These are phyloP conservation scores for Candida sithepensis DNA, from an alignment of 805 yeast genomes.

Conservation along the genomic window DNA sequence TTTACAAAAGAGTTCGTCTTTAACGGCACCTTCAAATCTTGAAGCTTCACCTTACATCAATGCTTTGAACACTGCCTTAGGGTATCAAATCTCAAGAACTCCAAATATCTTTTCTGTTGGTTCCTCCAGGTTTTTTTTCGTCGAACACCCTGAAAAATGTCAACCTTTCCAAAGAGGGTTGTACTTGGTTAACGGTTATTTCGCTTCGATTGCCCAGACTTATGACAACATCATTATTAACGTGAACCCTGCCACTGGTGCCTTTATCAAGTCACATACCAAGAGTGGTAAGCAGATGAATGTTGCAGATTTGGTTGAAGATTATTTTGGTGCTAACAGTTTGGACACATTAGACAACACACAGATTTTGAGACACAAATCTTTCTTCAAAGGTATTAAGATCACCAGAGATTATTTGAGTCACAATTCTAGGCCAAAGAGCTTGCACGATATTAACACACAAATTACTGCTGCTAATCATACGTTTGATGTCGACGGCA, in stretches of 20 bases:
- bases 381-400: slow-evolving; percentile 22
- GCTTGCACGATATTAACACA: slow-evolving; percentile 20
- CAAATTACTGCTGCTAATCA: slow-evolving; percentile 19
- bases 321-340: slow-evolving; percentile 14
- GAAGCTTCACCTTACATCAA: slow-evolving; percentile 22
- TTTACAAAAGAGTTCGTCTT: slow-evolving; percentile 14
- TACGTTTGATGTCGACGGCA: slow-evolving; percentile 23
- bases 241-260: slow-evolving; percentile 28
- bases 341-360: neutral
- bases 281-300: slow-evolving; percentile 22
- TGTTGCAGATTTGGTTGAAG: slow-evolving; percentile 24
- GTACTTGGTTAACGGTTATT: slow-evolving; percentile 28
- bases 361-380: slow-evolving; percentile 9
- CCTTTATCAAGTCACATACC: slow-evolving; percentile 25
- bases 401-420: slow-evolving; percentile 23
- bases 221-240: slow-evolving; percentile 26
- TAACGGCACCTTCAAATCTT: slow-evolving; percentile 16
- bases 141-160: slow-evolving; percentile 22
- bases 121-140: slow-evolving; percentile 20
- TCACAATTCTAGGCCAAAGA: slow-evolving; percentile 20
- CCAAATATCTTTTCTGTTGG: slow-evolving; percentile 22
- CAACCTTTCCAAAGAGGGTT: slow-evolving; percentile 26
- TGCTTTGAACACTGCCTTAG: slow-evolving; percentile 21
- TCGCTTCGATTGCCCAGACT: slow-evolving; percentile 28
- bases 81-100: slow-evolving; percentile 21